phyloP scores from a whole-genome alignment of 129 eudicot species.

The Escallonia herrerae region DNA sequence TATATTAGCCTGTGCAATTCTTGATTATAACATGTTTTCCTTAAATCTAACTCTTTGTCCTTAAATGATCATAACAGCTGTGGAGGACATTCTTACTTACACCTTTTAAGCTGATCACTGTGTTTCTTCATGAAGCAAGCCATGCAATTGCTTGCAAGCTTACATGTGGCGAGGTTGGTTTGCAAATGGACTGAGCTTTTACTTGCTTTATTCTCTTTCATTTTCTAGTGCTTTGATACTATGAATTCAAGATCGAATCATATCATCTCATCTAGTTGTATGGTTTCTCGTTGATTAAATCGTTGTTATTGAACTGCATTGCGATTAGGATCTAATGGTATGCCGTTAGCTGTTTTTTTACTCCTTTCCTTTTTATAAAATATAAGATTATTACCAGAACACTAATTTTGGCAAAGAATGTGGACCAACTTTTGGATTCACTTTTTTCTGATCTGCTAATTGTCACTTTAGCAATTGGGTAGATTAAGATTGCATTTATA shows the following conservation, averaged over 20 bases:
- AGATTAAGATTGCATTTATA: too few species aligned
- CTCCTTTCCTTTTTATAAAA: too few species aligned
- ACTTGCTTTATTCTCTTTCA: neutral
- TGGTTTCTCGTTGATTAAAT: neutral
- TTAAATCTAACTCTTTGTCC: neutral
- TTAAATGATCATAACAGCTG: constrained; percentile 36
- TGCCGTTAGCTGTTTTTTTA: too few species aligned
- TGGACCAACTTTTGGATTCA: too few species aligned
- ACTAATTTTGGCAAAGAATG: too few species aligned
- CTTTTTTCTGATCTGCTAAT: too few species aligned
- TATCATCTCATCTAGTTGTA: neutral
- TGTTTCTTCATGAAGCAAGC: constrained; percentile 98
- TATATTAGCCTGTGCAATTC: neutral
- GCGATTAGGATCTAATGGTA: too few species aligned
- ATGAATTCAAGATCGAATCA: neutral
- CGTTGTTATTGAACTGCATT: too few species aligned
- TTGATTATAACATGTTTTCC: neutral
- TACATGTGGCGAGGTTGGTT: constrained; percentile 86
- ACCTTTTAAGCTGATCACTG: constrained; percentile 96
- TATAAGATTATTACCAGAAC: too few species aligned
- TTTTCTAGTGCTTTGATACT: neutral
- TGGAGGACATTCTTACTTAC: constrained; percentile 94
- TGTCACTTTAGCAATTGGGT: too few species aligned
- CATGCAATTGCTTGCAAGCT: constrained; percentile 97
- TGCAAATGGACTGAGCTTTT: neutral